Base-by-base conservation (phyloP, 306 rosid genomes). In the Quercus glauca region DNA sequence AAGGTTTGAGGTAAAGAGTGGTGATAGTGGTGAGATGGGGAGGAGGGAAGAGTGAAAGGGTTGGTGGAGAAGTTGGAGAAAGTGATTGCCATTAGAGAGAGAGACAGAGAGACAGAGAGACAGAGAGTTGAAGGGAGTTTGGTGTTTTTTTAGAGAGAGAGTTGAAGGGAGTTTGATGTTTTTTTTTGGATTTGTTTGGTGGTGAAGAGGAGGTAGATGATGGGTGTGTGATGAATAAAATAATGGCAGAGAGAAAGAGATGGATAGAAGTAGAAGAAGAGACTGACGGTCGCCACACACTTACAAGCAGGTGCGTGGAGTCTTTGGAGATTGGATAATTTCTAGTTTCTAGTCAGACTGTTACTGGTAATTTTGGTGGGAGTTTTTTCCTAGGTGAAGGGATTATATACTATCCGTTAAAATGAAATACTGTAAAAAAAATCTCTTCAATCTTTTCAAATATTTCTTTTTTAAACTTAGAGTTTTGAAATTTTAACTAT, bases 31-130 rank as follows among this genome's bases (percentile, higher is more conserved):
- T 69, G 79, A n/a, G 33, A 53, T n/a, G 29, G 41, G 68, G 73
- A 83, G 11, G 82, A 64, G 41, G 76, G 76, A 69, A 84, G 79
- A n/a, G 85, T 81, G 41, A 81, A 71, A 3, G 86, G 29, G 23
- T 26, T 78, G 19, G 77, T 53, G 71, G 88, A 73, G 81, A 84
- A 20, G 74, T 76, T 83, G 77, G 89, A 75, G 87, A 91, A 80
- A 81, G 88, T 75, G 37, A 82, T 19, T 20, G 89, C 94, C 97
- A 94, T 86, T 59, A 28, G 2, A 55, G 61, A 33, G 55, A 17
- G 61, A 53, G 77, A 17, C n/a, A n/a, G n/a, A n/a, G n/a, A n/a
- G n/a, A n/a, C n/a, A 55, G 61, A 33, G 55, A 17, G 61, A 53
- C 74, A 17, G 77, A 6, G 73, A 43, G 73, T 29, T 2, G 23